Conservation (phyloP, 768 basidiomycete species). For the Lactarius indigo region DNA sequence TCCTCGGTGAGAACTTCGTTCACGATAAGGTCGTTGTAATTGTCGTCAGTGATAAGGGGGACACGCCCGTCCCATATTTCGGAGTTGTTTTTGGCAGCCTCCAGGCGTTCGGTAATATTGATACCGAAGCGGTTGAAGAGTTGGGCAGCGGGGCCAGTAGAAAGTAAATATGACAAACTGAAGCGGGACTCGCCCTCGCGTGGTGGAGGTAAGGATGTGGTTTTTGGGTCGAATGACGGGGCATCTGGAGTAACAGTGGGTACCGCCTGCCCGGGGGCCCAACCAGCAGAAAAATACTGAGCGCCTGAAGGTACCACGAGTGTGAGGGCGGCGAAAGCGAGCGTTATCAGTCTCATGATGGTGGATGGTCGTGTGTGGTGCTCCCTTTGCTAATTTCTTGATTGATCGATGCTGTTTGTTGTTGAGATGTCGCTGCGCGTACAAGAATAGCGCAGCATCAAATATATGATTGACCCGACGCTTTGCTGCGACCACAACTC, state of each 20-base stretch:
- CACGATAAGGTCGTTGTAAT: constrained; percentile 67
- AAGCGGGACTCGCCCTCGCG: constrained; percentile 12
- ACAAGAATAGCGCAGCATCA: no score
- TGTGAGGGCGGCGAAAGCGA: constrained; percentile 15
- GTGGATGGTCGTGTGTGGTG: background rate
- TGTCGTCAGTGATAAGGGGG: constrained; percentile 78
- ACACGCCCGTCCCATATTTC: constrained; percentile 69
- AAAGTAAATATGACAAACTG: constrained; percentile 39
- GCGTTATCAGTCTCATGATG: constrained; percentile 13
- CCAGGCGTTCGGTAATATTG: constrained; percentile 60
- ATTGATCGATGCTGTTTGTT: no score
- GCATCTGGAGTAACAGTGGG: constrained; percentile 24
- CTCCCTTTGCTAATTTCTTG: background rate
- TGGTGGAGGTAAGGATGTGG: constrained; percentile 3
- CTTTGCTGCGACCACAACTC: background rate
- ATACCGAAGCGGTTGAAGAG: constrained; percentile 60
- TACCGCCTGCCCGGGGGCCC: constrained; percentile 68
- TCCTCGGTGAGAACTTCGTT: constrained; percentile 57
- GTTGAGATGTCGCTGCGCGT: no score
- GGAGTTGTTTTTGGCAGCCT: constrained; percentile 31
- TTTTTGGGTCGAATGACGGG: constrained; percentile 22
- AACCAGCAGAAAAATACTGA: constrained; percentile 80
- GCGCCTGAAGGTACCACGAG: constrained; percentile 43
- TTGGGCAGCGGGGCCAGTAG: constrained; percentile 49
- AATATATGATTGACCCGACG: no score